Conservation (phyloP, 768 basidiomycete genomes). For the Lactarius sanguifluus region DNA sequence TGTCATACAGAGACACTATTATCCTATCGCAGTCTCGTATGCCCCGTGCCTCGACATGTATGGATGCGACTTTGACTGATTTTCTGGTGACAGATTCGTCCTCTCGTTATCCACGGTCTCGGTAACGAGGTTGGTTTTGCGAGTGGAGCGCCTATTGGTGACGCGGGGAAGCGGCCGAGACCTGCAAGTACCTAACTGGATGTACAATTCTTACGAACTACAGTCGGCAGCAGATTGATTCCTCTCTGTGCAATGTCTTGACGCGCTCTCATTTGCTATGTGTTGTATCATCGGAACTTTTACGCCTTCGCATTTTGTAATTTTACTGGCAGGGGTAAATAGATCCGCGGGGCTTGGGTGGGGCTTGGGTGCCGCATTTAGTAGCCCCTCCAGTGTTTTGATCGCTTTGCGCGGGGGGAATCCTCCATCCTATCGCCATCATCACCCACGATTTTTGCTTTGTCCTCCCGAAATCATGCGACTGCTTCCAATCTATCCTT, state of each 20-base stretch:
- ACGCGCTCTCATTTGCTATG: not conserved
- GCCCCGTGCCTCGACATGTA: not conserved
- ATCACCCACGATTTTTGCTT: not conserved
- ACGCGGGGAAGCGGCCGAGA: slow-evolving; percentile 6
- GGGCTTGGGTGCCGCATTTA: not conserved
- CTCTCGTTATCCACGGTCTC: slow-evolving; percentile 17
- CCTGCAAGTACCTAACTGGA: not conserved
- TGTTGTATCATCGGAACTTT: not conserved
- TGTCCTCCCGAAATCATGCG: not conserved
- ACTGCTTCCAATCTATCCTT: not conserved
- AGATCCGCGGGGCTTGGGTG: not conserved
- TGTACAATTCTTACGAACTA: slow-evolving; percentile 20
- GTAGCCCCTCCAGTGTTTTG: not conserved
- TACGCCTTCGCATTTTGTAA: not conserved
- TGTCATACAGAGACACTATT: slow-evolving; percentile 16
- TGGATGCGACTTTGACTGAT: not conserved
- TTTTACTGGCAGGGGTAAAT: not conserved
- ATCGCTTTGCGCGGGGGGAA: not conserved
- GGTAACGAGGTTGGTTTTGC: slow-evolving; percentile 22
- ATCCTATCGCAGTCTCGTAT: slow-evolving; percentile 21
- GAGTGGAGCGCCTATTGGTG: slow-evolving; percentile 19
- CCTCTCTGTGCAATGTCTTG: not conserved
- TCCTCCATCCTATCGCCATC: not conserved
- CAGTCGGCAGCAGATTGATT: not conserved
- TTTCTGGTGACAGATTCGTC: slow-evolving; percentile 10